These are phyloP conservation scores for Evernia prunastri DNA, from an alignment of 495 filamentous ascomycete genomes.

Conservation along the genomic window DNA sequence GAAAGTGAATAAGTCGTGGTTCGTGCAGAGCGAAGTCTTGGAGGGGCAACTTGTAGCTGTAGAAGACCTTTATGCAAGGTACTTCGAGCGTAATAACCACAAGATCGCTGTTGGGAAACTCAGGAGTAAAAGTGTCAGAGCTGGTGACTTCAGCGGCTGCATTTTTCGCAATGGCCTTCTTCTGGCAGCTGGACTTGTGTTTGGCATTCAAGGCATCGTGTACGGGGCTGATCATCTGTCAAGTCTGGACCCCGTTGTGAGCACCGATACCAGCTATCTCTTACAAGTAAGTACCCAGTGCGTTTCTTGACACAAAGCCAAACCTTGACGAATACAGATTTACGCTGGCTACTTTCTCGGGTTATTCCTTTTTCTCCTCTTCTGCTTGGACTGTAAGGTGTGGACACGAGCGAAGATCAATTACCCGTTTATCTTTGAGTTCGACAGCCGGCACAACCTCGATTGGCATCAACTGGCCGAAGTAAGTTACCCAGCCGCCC, in stretches of 20 bases:
- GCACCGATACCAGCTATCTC: constrained; percentile 61
- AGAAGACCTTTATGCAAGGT: constrained; percentile 87
- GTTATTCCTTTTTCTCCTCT: constrained; percentile 65
- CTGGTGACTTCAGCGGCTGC: constrained; percentile 62
- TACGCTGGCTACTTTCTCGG: constrained; percentile 82
- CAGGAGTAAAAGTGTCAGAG: constrained; percentile 55
- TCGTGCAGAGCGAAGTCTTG: constrained; percentile 75
- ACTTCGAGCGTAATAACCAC: constrained; percentile 83
- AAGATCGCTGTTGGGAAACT: constrained; percentile 87
- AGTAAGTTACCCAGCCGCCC: constrained; percentile 33
- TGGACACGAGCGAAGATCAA: constrained; percentile 85
- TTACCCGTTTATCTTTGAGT: constrained; percentile 94
- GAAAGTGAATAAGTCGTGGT: constrained; percentile 83
- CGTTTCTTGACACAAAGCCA: background rate
- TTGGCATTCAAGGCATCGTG: constrained; percentile 68
- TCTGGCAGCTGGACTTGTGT: constrained; percentile 64
- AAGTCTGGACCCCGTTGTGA: constrained; percentile 40
- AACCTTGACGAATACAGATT: constrained; percentile 48
- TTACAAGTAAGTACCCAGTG: constrained; percentile 50
- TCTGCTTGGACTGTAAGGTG: constrained; percentile 70
- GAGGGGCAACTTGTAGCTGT: constrained; percentile 70
- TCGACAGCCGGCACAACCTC: constrained; percentile 74
- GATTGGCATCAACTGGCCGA: constrained; percentile 88
- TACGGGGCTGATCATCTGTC: constrained; percentile 52
- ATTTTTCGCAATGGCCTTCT: constrained; percentile 77